Percentiles rank a stretch among this genome's conserved stretches.
phyloP scores from a whole-genome alignment of 208 protist species.

The Naegleria gruberi region DNA sequence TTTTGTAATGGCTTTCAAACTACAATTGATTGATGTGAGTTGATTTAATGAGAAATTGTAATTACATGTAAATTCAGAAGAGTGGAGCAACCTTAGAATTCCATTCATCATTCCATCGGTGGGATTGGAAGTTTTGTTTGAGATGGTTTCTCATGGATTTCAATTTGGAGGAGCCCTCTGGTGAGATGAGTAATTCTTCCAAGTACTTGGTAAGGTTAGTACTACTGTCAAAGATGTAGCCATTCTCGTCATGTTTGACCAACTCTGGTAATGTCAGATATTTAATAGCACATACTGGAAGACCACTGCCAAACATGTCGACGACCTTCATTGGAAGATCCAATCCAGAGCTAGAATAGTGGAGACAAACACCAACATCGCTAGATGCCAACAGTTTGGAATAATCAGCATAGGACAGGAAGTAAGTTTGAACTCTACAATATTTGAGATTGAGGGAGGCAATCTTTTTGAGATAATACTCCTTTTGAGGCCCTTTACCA shows the following conservation, averaged over 20 bases:
- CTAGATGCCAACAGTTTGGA: conserved; percentile 67
- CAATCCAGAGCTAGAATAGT: conserved; percentile 79
- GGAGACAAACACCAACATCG: conserved; percentile 87
- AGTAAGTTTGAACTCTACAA: conserved; percentile 57
- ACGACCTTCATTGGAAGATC: conserved; percentile 97
- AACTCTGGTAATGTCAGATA: conserved; percentile 77
- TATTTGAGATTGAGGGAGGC: neutral
- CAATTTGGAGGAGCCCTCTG: neutral
- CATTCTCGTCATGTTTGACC: conserved; percentile 51
- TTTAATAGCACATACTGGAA: conserved; percentile 76
- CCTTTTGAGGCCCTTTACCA: conserved; percentile 55
- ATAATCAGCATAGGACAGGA: conserved; percentile 82
- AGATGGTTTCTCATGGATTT: neutral
- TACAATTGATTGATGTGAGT: no score
- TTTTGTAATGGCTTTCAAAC: no score
- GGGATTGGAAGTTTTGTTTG: neutral
- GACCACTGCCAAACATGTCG: conserved; percentile 84
- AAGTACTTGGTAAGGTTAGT: conserved; percentile 20
- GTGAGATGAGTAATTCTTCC: neutral
- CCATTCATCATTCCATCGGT: conserved; percentile 16
- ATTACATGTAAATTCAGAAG: neutral
- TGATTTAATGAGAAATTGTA: no score
- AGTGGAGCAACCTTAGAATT: neutral
- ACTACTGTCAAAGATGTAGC: conserved; percentile 35
- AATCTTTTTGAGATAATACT: conserved; percentile 32